A percentile compares a stretch with the other conserved stretches of the same genome.
These are phyloP conservation scores for Eucalyptus dawsonii DNA, from an alignment of 345 rosid genomes.

Conservation along the genomic window DNA sequence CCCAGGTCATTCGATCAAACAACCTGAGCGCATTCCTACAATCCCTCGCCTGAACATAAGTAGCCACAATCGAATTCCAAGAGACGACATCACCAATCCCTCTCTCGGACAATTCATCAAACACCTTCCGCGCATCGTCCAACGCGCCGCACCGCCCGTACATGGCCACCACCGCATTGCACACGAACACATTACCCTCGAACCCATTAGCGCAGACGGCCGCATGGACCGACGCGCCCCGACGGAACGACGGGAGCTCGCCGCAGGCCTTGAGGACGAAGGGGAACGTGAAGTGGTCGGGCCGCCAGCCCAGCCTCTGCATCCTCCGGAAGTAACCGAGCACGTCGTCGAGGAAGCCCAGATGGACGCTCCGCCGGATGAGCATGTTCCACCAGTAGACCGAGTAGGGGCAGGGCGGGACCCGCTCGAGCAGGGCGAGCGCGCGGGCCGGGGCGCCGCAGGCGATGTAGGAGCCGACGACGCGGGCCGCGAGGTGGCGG, in stretches of 20 bases:
- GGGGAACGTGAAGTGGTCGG: slow-evolving; percentile 71
- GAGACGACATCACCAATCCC: slow-evolving; percentile 51
- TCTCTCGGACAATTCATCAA: slow-evolving; percentile 42
- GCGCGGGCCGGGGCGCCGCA: slow-evolving; percentile 28
- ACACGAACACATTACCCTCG: slow-evolving; percentile 50
- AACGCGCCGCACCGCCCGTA: slow-evolving; percentile 44
- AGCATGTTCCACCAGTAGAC: slow-evolving; percentile 71
- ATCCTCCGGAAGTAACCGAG: slow-evolving; percentile 27
- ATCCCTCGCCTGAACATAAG: slow-evolving; percentile 39
- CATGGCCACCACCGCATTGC: slow-evolving; percentile 55
- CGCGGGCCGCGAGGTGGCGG: slow-evolving; percentile 25
- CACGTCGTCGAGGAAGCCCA: slow-evolving; percentile 15
- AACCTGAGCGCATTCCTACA: slow-evolving; percentile 18
- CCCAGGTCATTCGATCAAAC: slow-evolving; percentile 39
- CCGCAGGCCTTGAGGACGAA: slow-evolving; percentile 75
- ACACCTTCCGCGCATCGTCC: slow-evolving; percentile 47
- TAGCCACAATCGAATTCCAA: slow-evolving; percentile 61
- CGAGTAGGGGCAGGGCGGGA: slow-evolving; percentile 29
- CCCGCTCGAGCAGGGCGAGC: slow-evolving; percentile 38
- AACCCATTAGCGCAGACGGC: slow-evolving; percentile 30
- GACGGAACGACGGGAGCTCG: slow-evolving; percentile 17
- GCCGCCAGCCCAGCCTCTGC: slow-evolving; percentile 46
- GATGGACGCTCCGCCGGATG: slow-evolving; percentile 31
- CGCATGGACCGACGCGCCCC: slow-evolving; percentile 44
- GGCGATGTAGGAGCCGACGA: slow-evolving; percentile 60